These are phyloP conservation scores for Platanthera guangdongensis DNA, from an alignment of 106 monocot genomes.

Conservation along the genomic window DNA sequence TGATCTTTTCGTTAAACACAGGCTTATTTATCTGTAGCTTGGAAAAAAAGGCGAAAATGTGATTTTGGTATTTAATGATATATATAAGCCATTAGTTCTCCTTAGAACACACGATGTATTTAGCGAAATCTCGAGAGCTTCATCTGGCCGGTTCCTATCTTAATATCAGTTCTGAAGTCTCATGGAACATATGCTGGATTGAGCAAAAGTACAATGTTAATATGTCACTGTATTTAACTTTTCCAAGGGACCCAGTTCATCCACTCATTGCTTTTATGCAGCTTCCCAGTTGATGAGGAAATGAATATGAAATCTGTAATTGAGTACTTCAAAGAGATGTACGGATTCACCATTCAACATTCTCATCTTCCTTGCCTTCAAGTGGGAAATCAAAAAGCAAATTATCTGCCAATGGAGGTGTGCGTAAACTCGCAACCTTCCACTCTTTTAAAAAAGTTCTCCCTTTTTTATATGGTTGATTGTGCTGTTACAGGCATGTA, in stretches of 20 bases:
- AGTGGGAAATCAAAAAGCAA: constrained; percentile 86
- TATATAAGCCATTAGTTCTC: background rate
- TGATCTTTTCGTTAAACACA: background rate
- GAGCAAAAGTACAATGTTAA: background rate
- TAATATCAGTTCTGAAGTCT: too few species aligned
- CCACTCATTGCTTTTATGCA: constrained; percentile 13
- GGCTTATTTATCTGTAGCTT: background rate
- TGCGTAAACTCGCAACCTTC: background rate
- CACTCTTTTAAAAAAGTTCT: background rate
- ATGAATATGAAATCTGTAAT: constrained; percentile 98
- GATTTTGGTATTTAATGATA: background rate
- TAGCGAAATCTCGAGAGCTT: too few species aligned
- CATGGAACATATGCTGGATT: too few species aligned
- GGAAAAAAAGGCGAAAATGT: background rate
- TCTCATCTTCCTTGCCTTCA: constrained; percentile 84
- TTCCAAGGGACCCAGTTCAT: background rate
- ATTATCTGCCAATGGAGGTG: constrained; percentile 93
- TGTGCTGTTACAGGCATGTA: constrained; percentile 55
- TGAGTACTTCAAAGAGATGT: constrained; percentile 93
- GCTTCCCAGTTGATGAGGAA: constrained; percentile 89
- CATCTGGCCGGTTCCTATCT: too few species aligned
- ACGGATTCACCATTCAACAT: constrained; percentile 74
- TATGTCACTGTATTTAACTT: background rate
- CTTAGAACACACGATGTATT: background rate
- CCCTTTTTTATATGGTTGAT: background rate